A percentile compares a stretch with the other conserved stretches of the same genome.
These are phyloP conservation scores for Sporothrix pallida DNA, from an alignment of 2,329 filamentous ascomycete genomes.

Conservation along the genomic window DNA sequence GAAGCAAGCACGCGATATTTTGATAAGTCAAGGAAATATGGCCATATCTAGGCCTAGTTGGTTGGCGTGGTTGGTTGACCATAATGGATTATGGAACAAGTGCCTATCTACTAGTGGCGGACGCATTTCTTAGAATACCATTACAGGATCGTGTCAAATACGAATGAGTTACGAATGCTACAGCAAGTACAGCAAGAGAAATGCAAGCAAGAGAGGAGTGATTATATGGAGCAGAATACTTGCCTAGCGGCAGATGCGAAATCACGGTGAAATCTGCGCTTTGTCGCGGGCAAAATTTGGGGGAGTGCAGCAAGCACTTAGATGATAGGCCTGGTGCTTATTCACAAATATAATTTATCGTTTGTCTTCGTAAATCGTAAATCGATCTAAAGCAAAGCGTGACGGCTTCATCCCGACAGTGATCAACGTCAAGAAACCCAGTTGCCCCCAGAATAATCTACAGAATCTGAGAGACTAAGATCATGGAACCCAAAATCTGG, in stretches of 20 bases:
- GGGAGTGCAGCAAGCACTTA: not conserved
- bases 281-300: not conserved
- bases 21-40: not conserved
- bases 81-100: not conserved
- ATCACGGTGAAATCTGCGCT: not conserved
- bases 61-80: not conserved
- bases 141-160: not conserved
- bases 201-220: not conserved
- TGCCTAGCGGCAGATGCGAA: not conserved
- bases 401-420: slow-evolving; percentile 1
- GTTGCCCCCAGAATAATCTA: not conserved
- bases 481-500: not conserved
- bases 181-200: not conserved
- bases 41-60: not conserved
- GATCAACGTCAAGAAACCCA: not conserved
- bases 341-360: not conserved
- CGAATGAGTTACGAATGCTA: slow-evolving; percentile 4
- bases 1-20: not conserved
- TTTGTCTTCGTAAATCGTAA: not conserved
- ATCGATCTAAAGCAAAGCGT: not conserved
- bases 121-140: not conserved
- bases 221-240: not conserved
- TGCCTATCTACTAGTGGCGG: too few species aligned
- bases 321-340: not conserved
- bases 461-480: not conserved